Evolutionary conservation across 495 filamentous ascomycete species (phyloP).

Genomic region (Viridothelium virens): DNA sequence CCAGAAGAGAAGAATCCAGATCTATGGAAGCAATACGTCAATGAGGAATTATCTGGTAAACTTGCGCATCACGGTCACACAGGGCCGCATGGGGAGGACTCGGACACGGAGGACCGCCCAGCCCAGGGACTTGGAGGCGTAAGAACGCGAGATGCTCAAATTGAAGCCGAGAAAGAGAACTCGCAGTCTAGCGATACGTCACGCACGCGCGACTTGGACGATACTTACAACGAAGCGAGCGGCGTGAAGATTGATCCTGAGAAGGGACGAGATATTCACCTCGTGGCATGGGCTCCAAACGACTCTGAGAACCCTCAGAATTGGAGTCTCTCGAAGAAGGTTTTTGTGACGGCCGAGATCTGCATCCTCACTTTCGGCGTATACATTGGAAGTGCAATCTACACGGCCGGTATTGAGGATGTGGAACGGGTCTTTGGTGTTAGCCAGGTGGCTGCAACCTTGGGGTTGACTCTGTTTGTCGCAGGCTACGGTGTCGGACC

Average conservation of each 20-base stretch:
- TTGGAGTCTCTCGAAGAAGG: constrained; percentile 32
- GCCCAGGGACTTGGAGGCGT: constrained; percentile 19
- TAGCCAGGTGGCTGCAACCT: constrained; percentile 39
- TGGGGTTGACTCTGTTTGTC: constrained; percentile 48
- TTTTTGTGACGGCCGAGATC: constrained; percentile 40
- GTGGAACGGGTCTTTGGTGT: constrained; percentile 43
- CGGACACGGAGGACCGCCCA: constrained; percentile 20
- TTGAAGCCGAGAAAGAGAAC: constrained; percentile 7
- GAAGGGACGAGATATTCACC: constrained; percentile 30
- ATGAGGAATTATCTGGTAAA: constrained; percentile 31
- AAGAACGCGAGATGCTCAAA: constrained; percentile 25
- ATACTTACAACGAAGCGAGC: constrained; percentile 26
- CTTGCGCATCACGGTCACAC: constrained; percentile 31
- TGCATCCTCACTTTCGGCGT: constrained; percentile 43
- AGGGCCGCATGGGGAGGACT: constrained; percentile 18
- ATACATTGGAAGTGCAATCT: constrained; percentile 45
- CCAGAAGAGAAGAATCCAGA: constrained; percentile 31
- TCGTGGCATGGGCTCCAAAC: constrained; percentile 30
- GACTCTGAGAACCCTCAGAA: constrained; percentile 27
- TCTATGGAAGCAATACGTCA: constrained; percentile 32
- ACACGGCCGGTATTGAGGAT: constrained; percentile 33
- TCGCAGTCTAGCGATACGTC: background rate
- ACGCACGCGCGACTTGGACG: constrained; percentile 14
- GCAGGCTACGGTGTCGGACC: constrained; percentile 41
- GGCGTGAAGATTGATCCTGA: constrained; percentile 32